Evolutionary conservation across 345 rosid genomes (phyloP).

Genomic region (Nasturtium officinale): DNA sequence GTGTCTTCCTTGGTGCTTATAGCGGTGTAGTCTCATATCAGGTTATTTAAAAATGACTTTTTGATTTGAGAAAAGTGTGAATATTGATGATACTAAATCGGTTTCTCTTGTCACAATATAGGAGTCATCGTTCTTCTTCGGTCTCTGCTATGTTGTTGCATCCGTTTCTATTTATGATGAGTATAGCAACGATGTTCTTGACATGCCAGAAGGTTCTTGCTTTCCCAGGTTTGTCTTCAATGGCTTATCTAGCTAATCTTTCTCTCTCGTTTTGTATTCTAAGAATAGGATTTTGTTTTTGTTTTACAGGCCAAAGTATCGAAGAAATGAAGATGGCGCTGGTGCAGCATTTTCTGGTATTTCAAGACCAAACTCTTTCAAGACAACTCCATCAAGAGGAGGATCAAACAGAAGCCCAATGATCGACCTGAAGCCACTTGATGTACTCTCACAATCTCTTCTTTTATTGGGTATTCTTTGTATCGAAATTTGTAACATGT

Average conservation of each 20-base stretch:
- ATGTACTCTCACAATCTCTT: constrained; percentile 49
- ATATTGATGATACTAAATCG: not conserved
- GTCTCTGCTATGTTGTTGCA: constrained; percentile 81
- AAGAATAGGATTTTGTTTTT: not conserved
- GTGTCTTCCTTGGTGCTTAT: constrained; percentile 85
- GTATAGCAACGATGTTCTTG: constrained; percentile 90
- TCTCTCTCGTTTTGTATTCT: not conserved
- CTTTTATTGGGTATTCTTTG: not conserved
- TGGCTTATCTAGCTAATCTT: constrained; percentile 8
- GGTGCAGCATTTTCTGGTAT: constrained; percentile 42
- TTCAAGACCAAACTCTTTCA: constrained; percentile 56
- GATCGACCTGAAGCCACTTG: constrained; percentile 78
- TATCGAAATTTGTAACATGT: not conserved
- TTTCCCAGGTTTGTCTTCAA: constrained; percentile 58
- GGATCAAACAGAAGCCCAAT: constrained; percentile 56
- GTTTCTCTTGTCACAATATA: constrained; percentile 15
- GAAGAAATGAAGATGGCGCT: constrained; percentile 41
- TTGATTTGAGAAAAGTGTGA: not conserved
- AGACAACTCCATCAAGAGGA: constrained; percentile 55
- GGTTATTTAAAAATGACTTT: not conserved
- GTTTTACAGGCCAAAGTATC: constrained; percentile 56
- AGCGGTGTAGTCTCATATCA: constrained; percentile 83
- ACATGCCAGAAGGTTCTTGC: constrained; percentile 94
- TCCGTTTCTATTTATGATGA: constrained; percentile 90
- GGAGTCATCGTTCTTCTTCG: constrained; percentile 89